These are phyloP conservation scores for Cubamyces lactineus DNA, from an alignment of 768 basidiomycete genomes.

Conservation along the genomic window DNA sequence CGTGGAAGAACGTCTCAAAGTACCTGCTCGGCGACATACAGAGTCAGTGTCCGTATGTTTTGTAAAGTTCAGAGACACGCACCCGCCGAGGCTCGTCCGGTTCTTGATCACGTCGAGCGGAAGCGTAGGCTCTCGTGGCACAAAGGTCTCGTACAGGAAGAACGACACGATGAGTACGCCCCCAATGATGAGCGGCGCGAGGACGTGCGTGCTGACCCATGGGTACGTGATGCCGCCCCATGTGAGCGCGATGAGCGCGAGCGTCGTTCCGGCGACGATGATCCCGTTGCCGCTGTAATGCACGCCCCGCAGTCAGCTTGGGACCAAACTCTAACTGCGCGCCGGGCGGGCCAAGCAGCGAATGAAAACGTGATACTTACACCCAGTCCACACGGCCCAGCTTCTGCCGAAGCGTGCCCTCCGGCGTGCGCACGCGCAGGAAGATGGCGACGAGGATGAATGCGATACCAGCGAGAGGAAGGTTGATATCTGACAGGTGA, in stretches of 20 bases:
- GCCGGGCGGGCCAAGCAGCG: background rate
- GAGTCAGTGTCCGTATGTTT: background rate
- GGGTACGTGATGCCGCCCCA: constrained; percentile 42
- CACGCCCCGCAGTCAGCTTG: no score
- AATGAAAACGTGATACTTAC: constrained; percentile 12
- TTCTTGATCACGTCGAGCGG: constrained; percentile 13
- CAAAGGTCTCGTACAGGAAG: constrained; percentile 22
- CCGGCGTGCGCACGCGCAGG: constrained; percentile 31
- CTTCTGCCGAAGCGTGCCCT: constrained; percentile 34
- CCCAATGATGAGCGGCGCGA: constrained; percentile 43
- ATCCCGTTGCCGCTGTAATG: constrained; percentile 16
- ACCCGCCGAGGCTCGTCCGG: constrained; percentile 19
- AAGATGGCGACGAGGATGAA: constrained; percentile 21
- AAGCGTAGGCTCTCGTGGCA: constrained; percentile 15
- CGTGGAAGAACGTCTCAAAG: constrained; percentile 31
- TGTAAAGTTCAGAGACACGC: background rate
- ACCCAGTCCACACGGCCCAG: constrained; percentile 37
- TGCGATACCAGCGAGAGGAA: constrained; percentile 31
- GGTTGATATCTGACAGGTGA: constrained; percentile 37
- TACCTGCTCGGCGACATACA: constrained; percentile 24
- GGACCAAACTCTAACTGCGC: background rate
- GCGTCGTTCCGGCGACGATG: constrained; percentile 27
- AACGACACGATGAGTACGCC: constrained; percentile 36
- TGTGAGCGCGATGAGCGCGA: constrained; percentile 31
- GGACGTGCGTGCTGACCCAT: constrained; percentile 36